A percentile compares a stretch with the other conserved stretches of the same genome.
Conservation (phyloP, 352 stramenopile species). For the Saprolegnia parasitica region DNA sequence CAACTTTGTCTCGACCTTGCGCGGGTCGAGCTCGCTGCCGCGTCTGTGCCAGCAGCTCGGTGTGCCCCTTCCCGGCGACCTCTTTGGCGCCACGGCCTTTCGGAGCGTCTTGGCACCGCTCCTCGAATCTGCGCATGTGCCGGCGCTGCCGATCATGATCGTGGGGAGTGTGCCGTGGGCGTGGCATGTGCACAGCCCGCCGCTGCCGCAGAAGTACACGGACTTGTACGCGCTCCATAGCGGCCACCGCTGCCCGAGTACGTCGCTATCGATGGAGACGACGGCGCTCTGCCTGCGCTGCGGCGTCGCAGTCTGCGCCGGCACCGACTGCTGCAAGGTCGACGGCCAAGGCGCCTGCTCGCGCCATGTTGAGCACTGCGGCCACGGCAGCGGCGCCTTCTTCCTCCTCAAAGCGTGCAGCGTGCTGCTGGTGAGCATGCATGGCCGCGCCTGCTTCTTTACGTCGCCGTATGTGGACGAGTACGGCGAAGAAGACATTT, state of each 20-base stretch:
- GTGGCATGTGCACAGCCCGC: slow-evolving; percentile 34
- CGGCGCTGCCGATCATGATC: slow-evolving; percentile 35
- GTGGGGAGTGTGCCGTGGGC: slow-evolving; percentile 42
- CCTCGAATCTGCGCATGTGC: slow-evolving; percentile 19
- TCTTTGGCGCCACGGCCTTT: slow-evolving; percentile 47
- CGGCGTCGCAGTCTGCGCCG: slow-evolving; percentile 70
- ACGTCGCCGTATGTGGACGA: slow-evolving; percentile 80
- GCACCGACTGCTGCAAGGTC: slow-evolving; percentile 70
- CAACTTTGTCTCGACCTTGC: slow-evolving; percentile 74
- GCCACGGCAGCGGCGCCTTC: slow-evolving; percentile 72
- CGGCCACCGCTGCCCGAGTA: slow-evolving; percentile 70
- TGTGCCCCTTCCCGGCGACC: slow-evolving; percentile 49
- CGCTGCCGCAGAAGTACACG: slow-evolving; percentile 59
- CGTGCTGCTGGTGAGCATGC: slow-evolving; percentile 61
- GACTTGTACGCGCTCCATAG: slow-evolving; percentile 69
- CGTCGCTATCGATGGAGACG: slow-evolving; percentile 68
- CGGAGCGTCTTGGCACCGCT: not conserved
- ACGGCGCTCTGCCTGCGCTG: slow-evolving; percentile 74
- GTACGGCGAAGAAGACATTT: slow-evolving; percentile 86
- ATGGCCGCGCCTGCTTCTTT: slow-evolving; percentile 72
- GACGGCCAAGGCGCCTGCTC: slow-evolving; percentile 73
- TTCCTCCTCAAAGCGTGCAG: slow-evolving; percentile 79
- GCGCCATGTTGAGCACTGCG: slow-evolving; percentile 65
- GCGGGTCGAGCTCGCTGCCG: slow-evolving; percentile 67
- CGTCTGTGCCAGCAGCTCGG: slow-evolving; percentile 73